Evolutionary conservation across 2,329 filamentous ascomycete species (phyloP), one percentile per base, ranked within the genome.

Genomic region (Xylariaceae sp.): DNA sequence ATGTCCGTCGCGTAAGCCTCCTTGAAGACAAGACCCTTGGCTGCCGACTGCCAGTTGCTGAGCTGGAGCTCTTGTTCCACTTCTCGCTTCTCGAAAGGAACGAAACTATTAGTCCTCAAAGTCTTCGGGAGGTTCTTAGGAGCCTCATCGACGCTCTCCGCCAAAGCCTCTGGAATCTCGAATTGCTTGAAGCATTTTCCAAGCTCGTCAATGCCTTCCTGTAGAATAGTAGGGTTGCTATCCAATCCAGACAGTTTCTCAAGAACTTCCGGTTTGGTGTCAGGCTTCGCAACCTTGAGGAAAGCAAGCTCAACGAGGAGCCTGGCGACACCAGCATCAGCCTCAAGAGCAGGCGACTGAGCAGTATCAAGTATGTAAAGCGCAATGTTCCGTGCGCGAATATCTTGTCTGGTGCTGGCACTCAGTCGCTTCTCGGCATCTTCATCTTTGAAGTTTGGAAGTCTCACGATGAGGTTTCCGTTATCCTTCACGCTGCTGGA

Each of bases 1-100:
- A 73, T 73, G 58, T 79, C 72, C 18, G 89, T 90, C 48, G 79
- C 83, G 60, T 89, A 97, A 1, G 89, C 91, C 67, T 98, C 93
- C 73, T 94, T 95, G 78, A 98, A 98, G 4, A 79, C 79, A 43
- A 98, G 74, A 36, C 84, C 87, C 73, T 94, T 93, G 47, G 91
- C 93, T 38, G 83, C 87, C 35, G 83, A 76, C 66, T 90, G 78
- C 88, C 90, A 95, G 64, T 85, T 78, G 55, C 79, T 78, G 45
- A 95, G 77, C 51, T 66, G 59, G 3, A 83, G 66, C 3, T 76
- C 74, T 18, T 83, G 73, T 64, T 94, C 89, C 0, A 66, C 53
- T 56, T 94, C 87, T 32, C 77, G 71, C 68, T 91, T 94, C 52
- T 87, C 76, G 60, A 89, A 94, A 2, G 81, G 66, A 38, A 78